Evolutionary conservation across 1,284 basidiomycete genomes (phyloP), one percentile per base, ranked within the genome.

Genomic region (Sparassis latifolia): DNA sequence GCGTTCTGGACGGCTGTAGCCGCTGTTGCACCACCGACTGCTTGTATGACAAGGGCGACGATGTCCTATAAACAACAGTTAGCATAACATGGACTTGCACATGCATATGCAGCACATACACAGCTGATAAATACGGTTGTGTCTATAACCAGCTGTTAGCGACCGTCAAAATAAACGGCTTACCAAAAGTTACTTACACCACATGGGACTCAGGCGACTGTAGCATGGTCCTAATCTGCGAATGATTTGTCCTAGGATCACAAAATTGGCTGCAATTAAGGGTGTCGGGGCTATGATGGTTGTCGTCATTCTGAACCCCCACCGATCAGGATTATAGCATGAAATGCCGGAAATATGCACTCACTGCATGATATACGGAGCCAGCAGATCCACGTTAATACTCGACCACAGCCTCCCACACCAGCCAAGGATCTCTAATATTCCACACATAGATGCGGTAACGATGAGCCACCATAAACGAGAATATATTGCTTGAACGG

Each of bases 21-120:
- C 2, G 79, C 80, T 12, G 74, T 64, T 0, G 72, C 79, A 28
- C 80, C 80, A 39, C 80, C 80, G 10, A 69, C 64, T 6, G 74
- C 78, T 65, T 84, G 81, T 20, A 83, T 61, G 5, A 77, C 57
- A 10, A 84, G 68, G 7, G 78, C 72, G 35, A 79, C 58, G 28
- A 77, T 61, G 58, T 82, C 81, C 76, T 78, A 55, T 48, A 29
- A 20, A 33, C 30, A 32, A 6, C 45, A 4, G 28, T 2, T 31
- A 38, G 20, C 20, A 7, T 37, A 37, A 12, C 35, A 12, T 7
- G 35, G 35, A 37, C 35, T 37, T 30, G 42, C 9, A 10, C 5
- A 10, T 6, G 33, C 20, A 4, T 10, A 1, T 10, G 12, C 9
- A 2, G 31, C 10, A 63, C 73, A 48, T 60, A 77, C 76, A 50